A percentile compares a stretch with the other conserved stretches of the same genome.
Conservation (phyloP, 305 asterid species). For the Fraxinus paxiana region DNA sequence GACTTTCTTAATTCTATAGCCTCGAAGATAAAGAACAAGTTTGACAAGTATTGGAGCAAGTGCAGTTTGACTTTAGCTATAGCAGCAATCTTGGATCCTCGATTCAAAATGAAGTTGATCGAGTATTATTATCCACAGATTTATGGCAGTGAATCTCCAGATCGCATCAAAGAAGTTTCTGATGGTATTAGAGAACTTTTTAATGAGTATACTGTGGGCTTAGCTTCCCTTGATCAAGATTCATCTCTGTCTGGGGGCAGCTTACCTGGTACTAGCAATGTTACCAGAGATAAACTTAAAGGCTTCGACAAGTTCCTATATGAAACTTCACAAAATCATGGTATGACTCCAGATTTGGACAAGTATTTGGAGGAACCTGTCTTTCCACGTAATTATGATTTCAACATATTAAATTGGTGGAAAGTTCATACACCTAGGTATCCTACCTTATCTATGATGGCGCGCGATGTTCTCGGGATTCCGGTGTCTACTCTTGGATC, state of each 20-base stretch:
- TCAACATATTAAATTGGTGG: constrained; percentile 94
- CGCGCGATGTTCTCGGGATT: constrained; percentile 74
- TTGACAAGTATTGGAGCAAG: constrained; percentile 76
- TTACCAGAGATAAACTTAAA: constrained; percentile 68
- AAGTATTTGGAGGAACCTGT: constrained; percentile 81
- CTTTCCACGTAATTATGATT: constrained; percentile 76
- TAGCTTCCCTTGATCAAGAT: constrained; percentile 46
- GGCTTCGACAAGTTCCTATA: constrained; percentile 84
- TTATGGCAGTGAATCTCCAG: constrained; percentile 52
- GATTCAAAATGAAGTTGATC: constrained; percentile 84
- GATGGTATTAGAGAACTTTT: constrained; percentile 64
- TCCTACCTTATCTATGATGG: constrained; percentile 88
- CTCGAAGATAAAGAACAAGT: constrained; percentile 65
- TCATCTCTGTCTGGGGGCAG: constrained; percentile 37
- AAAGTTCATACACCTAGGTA: constrained; percentile 92
- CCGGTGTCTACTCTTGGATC: constrained; percentile 75
- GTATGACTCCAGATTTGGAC: constrained; percentile 64
- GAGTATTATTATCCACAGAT: constrained; percentile 74
- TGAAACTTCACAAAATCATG: constrained; percentile 71
- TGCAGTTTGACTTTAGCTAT: constrained; percentile 68
- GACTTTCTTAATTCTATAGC: constrained; percentile 63
- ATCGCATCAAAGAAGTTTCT: constrained; percentile 57
- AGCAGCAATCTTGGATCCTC: constrained; percentile 83
- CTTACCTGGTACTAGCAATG: constrained; percentile 42
- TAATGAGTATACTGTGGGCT: constrained; percentile 58